Evolutionary conservation across 257 asterid species (phyloP), one percentile per base, ranked within the genome.

Genomic region (Ilex asprella): DNA sequence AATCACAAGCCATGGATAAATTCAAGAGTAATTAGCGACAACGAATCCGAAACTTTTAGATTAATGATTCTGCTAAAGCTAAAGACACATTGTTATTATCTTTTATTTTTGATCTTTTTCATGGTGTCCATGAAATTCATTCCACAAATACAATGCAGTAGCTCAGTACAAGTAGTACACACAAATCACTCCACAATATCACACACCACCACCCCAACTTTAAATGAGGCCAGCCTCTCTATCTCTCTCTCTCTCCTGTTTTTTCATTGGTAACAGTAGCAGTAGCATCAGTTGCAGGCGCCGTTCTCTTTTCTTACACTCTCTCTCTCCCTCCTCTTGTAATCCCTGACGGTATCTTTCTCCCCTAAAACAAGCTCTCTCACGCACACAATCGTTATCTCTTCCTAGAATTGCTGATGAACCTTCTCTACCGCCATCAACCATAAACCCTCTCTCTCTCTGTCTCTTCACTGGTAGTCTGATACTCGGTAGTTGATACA

Each of bases 231-330:
- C 75, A 65, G 41, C 66, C 50, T 61, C 73, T 61, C 76, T 73
- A 41, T 54, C 67, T 56, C 63, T 50, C 56, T 58, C 58, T 59
- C 75, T 41, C 58, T 69, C 57, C 65, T 54, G 55, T 58, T 60
- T 60, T 69, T 71, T 75, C 89, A 64, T 83, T 78, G 89, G 84
- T 79, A 75, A 79, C 86, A 79, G 84, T 81, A 78, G 64, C 75
- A 31, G 56, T 47, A n/a, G 64, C 39, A 58, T 59, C 60, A 69
- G 65, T 72, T 75, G 81, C 88, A 81, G 86, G 84, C 94, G 96
- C 89, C 91, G 94, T 79, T 77, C 91, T 84, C 87, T 71, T 71
- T 75, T 82, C 75, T 70, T 63, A 31, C 76, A 51, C 50, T n/a
- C 69, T 53, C 67, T 41, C 71, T 62, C 73, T 50, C 77, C 75